phyloP scores from a whole-genome alignment of 2,329 filamentous ascomycete genomes.

The Diaporthe sp. region DNA sequence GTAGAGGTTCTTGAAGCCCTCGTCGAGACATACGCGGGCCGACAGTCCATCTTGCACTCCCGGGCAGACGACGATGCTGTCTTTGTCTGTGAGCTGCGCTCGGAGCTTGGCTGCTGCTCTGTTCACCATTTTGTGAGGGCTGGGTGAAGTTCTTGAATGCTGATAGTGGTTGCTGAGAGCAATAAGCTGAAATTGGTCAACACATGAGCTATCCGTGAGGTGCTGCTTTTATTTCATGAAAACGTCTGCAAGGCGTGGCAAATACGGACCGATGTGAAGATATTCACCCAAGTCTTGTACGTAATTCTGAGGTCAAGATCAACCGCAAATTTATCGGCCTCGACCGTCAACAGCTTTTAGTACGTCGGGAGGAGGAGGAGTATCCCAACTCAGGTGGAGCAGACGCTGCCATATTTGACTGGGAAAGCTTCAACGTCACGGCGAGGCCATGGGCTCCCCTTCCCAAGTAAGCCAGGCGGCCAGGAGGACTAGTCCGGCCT shows the following conservation, averaged over 20 bases:
- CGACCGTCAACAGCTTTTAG: background rate
- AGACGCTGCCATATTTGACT: background rate
- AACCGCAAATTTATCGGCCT: background rate
- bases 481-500: background rate
- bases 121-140: slow-evolving; percentile 45
- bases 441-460: background rate
- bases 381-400: background rate
- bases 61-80: slow-evolving; percentile 68
- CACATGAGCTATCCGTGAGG: fast-evolving
- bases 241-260: background rate
- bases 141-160: background rate
- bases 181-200: background rate
- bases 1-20: slow-evolving; percentile 76
- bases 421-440: background rate
- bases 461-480: background rate
- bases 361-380: background rate
- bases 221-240: background rate
- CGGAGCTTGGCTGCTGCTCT: slow-evolving; percentile 54
- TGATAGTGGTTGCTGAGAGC: background rate
- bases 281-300: background rate
- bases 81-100: slow-evolving; percentile 54
- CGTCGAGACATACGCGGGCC: slow-evolving; percentile 71
- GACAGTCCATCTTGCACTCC: slow-evolving; percentile 79
- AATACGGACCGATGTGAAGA: background rate
- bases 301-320: slow-evolving; percentile 25